phyloP scores from a whole-genome alignment of 805 yeast species.

The Kodamaea nitidulidarum region DNA sequence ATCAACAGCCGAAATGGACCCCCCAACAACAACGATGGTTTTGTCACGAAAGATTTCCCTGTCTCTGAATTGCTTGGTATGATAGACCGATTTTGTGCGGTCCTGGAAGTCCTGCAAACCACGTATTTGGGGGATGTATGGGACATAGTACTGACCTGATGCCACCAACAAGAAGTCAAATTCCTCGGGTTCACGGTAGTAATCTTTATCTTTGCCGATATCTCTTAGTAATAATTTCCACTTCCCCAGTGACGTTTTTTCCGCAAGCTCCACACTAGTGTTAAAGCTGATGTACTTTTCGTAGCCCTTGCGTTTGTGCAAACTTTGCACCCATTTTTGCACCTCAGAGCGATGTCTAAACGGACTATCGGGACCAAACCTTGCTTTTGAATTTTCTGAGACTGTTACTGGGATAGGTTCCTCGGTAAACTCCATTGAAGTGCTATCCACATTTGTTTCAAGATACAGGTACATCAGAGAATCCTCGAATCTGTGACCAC shows the following conservation, averaged over 20 bases:
- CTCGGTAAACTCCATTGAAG: slow-evolving; percentile 20
- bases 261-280: slow-evolving; percentile 27
- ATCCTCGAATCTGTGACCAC: slow-evolving; percentile 17
- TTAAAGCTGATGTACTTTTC: slow-evolving; percentile 19
- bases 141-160: slow-evolving; percentile 21
- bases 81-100: slow-evolving; percentile 13
- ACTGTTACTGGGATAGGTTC: slow-evolving; percentile 17
- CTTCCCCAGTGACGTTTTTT: slow-evolving; percentile 15
- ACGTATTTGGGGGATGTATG: slow-evolving; percentile 18
- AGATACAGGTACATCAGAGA: slow-evolving; percentile 25
- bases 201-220: slow-evolving; percentile 13
- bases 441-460: slow-evolving; percentile 22
- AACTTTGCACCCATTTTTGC: slow-evolving; percentile 18
- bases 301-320: slow-evolving; percentile 18
- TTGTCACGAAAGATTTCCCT: slow-evolving; percentile 15
- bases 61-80: slow-evolving; percentile 18
- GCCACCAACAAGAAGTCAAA: slow-evolving; percentile 20
- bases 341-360: slow-evolving; percentile 17
- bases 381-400: slow-evolving; percentile 11
- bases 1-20: slow-evolving; percentile 14
- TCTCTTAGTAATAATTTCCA: slow-evolving; percentile 17
- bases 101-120: slow-evolving; percentile 17
- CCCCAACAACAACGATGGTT: slow-evolving; percentile 21
- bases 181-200: slow-evolving; percentile 15
- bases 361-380: slow-evolving; percentile 19